Evolutionary conservation across 495 filamentous ascomycete species (phyloP), one percentile per base, ranked within the genome.

Genomic region (Penicillium maclennaniae): DNA sequence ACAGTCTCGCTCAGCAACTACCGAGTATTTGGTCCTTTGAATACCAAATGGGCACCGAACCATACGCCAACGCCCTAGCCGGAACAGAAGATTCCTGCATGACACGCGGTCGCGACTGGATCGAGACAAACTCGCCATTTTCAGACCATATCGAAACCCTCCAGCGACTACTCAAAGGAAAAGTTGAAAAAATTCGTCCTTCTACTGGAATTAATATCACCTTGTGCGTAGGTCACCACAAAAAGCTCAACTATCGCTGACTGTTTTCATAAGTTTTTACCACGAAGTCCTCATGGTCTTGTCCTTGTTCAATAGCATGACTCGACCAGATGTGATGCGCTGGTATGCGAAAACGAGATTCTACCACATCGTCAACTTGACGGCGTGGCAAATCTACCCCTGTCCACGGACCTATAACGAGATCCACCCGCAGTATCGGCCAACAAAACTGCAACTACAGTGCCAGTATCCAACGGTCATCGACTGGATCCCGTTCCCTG

Each of bases 311-410:
- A 56, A 56, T n/a, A 56, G 54, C 19, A 44, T 56, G 31, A 56
- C 54, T 3, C 47, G 54, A 26, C 54, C 54, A 19, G 54, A 51
- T 36, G 54, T 51, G 5, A 56, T 56, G 54, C 43, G 43, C 21
- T 56, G 54, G 54, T 56, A 56, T 28, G 54, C 54, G 2, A 51
- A 51, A 47, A 56, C 54, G 16, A 42, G 54, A 37, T 56, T 56
- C 20, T 56, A 56, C 17, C 54, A 56, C 26, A 56, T 56, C 27
- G 54, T 56, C 43, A 51, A 56, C 31, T 31, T 56, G 15, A 56
- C 54, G n/a, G 54, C 48, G 15, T 56, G 54, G 54, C 54, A 56
- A 51, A 40, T 56, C 44, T 34, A 47, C 25, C 51, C 51, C 5
- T 54, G 51, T 37, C 40, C 51, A 28, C 28, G 43, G 4, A 54